Conservation (phyloP, 225 moss, liverwort and hornwort species). For the Rhytidiadelphus loreus region DNA sequence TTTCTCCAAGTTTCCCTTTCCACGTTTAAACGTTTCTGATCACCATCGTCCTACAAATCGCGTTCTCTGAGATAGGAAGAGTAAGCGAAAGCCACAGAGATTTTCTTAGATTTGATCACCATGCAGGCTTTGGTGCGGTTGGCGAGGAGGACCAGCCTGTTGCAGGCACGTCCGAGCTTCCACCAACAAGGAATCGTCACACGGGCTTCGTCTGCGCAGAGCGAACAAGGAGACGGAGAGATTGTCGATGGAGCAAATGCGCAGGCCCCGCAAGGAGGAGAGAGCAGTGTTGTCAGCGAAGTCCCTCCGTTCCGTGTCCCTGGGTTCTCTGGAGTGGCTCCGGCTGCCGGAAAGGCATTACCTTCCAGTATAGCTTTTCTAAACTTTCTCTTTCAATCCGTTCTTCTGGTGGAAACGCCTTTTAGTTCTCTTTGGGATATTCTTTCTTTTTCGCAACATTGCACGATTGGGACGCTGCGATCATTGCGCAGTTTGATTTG, state of each 20-base stretch:
- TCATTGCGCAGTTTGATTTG: background rate
- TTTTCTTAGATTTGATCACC: background rate
- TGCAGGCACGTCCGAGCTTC: slow-evolving; percentile 13
- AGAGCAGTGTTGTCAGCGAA: background rate
- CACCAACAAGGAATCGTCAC: slow-evolving; percentile 3
- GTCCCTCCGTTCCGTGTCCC: background rate
- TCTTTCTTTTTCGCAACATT: background rate
- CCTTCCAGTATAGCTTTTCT: background rate
- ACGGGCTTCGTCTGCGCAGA: background rate
- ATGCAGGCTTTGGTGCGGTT: slow-evolving; percentile 35
- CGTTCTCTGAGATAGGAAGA: background rate
- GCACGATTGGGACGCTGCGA: background rate
- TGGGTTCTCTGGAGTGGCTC: background rate
- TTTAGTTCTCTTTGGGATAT: background rate
- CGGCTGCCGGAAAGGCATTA: background rate
- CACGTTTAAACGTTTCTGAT: background rate
- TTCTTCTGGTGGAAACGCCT: background rate
- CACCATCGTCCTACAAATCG: background rate
- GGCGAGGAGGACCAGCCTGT: slow-evolving; percentile 32
- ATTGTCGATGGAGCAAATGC: background rate
- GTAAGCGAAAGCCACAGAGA: background rate
- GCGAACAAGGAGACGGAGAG: background rate
- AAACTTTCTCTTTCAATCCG: background rate
- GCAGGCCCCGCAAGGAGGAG: background rate
- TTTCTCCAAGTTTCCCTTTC: background rate